A percentile compares a stretch with the other conserved stretches of the same genome.
Conservation (phyloP, 2,329 filamentous ascomycete species). For the Xylaria digitata region DNA sequence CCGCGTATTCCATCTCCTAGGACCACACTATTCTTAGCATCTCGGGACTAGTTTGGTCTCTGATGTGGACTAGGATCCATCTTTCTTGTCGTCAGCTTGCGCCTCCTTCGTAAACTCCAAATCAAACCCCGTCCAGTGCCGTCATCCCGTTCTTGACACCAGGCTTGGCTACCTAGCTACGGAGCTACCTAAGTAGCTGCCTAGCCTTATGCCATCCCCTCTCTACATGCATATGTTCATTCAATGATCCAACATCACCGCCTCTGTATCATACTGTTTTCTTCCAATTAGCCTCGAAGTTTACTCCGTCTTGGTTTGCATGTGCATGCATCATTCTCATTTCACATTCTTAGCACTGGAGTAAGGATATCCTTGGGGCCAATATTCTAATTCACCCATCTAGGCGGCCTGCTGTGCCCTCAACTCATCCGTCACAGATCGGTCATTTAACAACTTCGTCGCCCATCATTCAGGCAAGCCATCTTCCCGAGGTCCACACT, state of each 20-base stretch:
- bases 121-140: constrained; percentile 3
- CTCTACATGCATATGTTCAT: constrained; percentile 14
- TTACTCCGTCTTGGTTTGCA: constrained; percentile 2
- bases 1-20: neutral
- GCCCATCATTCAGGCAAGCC: constrained; percentile 70
- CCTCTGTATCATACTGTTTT: constrained; percentile 8
- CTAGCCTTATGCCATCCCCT: constrained; percentile 17
- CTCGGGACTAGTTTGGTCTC: constrained; percentile 15
- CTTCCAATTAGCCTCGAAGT: neutral
- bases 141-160: constrained; percentile 35
- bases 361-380: neutral
- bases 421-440: constrained; percentile 72
- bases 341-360: constrained; percentile 4
- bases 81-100: constrained; percentile 30
- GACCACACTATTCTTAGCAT: constrained; percentile 4
- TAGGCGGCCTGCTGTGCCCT: constrained; percentile 61
- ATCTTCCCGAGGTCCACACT: constrained; percentile 58
- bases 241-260: constrained; percentile 8
- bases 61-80: constrained; percentile 33
- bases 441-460: constrained; percentile 77
- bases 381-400: constrained; percentile 40
- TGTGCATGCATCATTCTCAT: constrained; percentile 16
- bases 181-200: constrained; percentile 11
- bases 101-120: constrained; percentile 31
- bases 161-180: constrained; percentile 11